Conservation (phyloP, 352 stramenopile genomes). For the Phytophthora meadii region DNA sequence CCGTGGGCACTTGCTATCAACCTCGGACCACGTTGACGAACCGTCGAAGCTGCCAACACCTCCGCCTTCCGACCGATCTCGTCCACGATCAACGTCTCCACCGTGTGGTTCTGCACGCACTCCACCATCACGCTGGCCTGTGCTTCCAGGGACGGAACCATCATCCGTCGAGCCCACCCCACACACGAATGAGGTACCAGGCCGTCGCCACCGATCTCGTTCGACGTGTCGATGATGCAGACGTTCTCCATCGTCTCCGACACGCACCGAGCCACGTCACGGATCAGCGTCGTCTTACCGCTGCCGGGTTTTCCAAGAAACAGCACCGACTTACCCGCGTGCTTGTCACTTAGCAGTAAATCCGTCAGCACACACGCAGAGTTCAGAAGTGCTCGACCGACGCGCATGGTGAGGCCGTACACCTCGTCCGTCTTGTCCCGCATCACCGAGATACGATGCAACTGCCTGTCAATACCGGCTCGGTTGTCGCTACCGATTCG, state of each 20-base stretch:
- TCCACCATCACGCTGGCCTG: conserved; percentile 88
- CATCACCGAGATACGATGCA: conserved; percentile 87
- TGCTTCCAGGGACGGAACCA: conserved; percentile 74
- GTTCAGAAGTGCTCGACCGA: conserved; percentile 71
- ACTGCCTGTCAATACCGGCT: conserved; percentile 66
- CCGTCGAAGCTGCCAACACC: conserved; percentile 72
- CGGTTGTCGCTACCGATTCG: conserved; percentile 84
- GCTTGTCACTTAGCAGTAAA: conserved; percentile 55
- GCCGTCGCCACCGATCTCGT: conserved; percentile 91
- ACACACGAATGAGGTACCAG: conserved; percentile 78
- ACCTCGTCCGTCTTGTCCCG: conserved; percentile 59
- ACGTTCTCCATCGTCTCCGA: conserved; percentile 72
- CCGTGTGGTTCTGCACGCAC: conserved; percentile 92
- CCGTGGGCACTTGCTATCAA: conserved; percentile 89
- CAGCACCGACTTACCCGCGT: conserved; percentile 64
- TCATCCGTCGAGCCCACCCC: conserved; percentile 78
- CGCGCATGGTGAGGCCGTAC: conserved; percentile 74
- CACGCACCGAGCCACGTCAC: conserved; percentile 77
- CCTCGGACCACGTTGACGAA: conserved; percentile 77
- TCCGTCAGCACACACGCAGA: conserved; percentile 72
- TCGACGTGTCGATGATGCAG: conserved; percentile 91
- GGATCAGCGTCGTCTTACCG: conserved; percentile 90
- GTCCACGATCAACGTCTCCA: conserved; percentile 89
- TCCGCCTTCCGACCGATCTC: conserved; percentile 87
- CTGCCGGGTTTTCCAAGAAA: conserved; percentile 66